phyloP scores from a whole-genome alignment of 306 rosid species.

The Fragaria nilgerrensis region DNA sequence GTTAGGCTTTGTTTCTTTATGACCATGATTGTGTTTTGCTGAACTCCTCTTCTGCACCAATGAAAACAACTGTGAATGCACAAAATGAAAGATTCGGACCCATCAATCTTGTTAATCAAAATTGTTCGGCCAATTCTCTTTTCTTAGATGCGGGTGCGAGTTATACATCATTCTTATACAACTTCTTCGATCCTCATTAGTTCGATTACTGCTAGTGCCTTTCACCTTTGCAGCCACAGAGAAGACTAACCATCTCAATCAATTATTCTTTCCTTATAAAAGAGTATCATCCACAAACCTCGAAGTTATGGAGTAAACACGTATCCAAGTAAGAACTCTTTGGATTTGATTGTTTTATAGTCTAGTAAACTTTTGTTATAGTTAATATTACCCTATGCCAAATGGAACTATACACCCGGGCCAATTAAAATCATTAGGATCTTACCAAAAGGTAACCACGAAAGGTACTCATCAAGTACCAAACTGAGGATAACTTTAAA shows the following conservation, averaged over 20 bases:
- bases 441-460: not conserved
- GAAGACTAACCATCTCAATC: not conserved
- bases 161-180: not conserved
- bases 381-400: slow-evolving; percentile 8
- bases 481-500: not conserved
- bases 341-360: not conserved
- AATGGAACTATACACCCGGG: not conserved
- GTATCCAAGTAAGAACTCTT: not conserved
- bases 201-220: not conserved
- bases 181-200: not conserved
- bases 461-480: slow-evolving; percentile 3
- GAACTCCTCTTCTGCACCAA: slow-evolving; percentile 11
- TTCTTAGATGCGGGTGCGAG: not conserved
- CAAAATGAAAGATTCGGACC: not conserved
- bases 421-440: not conserved
- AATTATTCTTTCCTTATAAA: not conserved
- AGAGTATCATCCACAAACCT: not conserved
- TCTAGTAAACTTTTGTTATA: not conserved
- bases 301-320: not conserved
- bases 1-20: slow-evolving; percentile 3
- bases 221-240: not conserved
- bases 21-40: slow-evolving; percentile 17
- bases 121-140: not conserved
- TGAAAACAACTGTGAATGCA: not conserved
- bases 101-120: slow-evolving; percentile 8